Base-by-base conservation (phyloP, 2,329 filamentous ascomycete species). In the Graphilbum fragrans region DNA sequence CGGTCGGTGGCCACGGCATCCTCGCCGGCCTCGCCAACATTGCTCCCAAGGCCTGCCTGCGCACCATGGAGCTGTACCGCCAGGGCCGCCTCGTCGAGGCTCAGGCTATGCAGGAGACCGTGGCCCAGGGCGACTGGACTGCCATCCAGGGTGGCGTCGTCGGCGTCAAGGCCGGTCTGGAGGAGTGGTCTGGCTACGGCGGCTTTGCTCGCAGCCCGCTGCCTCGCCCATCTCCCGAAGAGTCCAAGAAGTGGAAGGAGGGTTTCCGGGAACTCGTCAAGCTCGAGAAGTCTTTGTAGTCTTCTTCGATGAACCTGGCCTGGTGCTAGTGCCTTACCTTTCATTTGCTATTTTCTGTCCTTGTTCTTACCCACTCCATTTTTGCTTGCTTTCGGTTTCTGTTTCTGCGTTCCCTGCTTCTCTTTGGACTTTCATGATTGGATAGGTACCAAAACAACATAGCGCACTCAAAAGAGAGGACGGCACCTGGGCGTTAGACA, bases 1-100 rank as follows among this genome's bases (percentile, higher is more conserved):
- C 80, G 27, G 80, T 70, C 8, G 82, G 81, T 35, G 80, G 78
- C 9, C 76, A 79, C 42, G 82, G 82, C 41, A 74, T 85, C 52
- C 76, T 87, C 42, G 80, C 77, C 21, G 82, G 81, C 6, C 68
- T 84, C 46, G 82, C 73, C 51, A 86, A 86, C 59, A 70, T 86
- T 39, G 72, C 78, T 3, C 82, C 82, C 25, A 78, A 72, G 53
- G 68, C 77, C 12, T 82, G 78, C 57, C 67, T 79, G 39, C 63
- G 68, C 53, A 68, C 80, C 2, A 64, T 80, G 44, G 65, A 77
- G 47, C 64, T 83, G 6, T 83, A 72, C 55, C 62, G 66, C 39
- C 57, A 67, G 33, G 80, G 78, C 19, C 66, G 72, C 45, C 52
- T 72, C 31, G 58, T 64, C 22, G 76, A 82, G 52, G 80, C 81